Evolutionary conservation across 2,329 filamentous ascomycete genomes (phyloP), one percentile per base, ranked within the genome.

Genomic region (Fusarium hostae): DNA sequence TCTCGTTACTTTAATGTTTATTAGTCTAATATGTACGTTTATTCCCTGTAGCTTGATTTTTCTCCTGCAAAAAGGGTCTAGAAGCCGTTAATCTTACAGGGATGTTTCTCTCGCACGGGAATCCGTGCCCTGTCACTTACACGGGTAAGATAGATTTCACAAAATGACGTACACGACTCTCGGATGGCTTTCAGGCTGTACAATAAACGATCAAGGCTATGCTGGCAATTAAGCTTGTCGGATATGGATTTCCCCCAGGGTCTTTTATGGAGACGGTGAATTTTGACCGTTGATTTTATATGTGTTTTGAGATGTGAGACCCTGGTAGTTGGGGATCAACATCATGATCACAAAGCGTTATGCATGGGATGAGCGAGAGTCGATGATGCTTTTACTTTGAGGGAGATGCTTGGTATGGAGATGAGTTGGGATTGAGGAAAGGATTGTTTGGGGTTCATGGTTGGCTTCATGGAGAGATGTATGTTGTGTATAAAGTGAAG

Each of bases 151-250:
- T 16, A 34, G 26, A 47, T 16, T 26, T 35, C 2, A 24, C 15
- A 18, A 34, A 32, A 72, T 72, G 69, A 72, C 68, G 69, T 62
- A 35, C 30, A 72, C 59, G 69, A 72, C 69, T 72, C 68, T 66
- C 22, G 24, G 11, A n/a, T 22, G 7, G 20, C n/a, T 59, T 10
- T 16, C 55, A 39, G 60, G 60, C 63, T 48, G 50, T 65, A 50
- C 50, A 43, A 45, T 40, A 39, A 61, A n/a, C 59, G n/a, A 56
- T 24, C n/a, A 48, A 20, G 57, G 51, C 57, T 70, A 44, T 67
- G 67, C 44, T 63, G 34, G 35, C 28, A 68, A 66, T 72, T 69
- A 62, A 71, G 68, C 64, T 69, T 71, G 70, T 55, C n/a, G 9
- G 26, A 39, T 58, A 48, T 13, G 26, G 37, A 22, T 26, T 41